Evolutionary conservation across 331 rosid species (phyloP), one percentile per base, ranked within the genome.

Genomic region (Prunus yedoensis): DNA sequence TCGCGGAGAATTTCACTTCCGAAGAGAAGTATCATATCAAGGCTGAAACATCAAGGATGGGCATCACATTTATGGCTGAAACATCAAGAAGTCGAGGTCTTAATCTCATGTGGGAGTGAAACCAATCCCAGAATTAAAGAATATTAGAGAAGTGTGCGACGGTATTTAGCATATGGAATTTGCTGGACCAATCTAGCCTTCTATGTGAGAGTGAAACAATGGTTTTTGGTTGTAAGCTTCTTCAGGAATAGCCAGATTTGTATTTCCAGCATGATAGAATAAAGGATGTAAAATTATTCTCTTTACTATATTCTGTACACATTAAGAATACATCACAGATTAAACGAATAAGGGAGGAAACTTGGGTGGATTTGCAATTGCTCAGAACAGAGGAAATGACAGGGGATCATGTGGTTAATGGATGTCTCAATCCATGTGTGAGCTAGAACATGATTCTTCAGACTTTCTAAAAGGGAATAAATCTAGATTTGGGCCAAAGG

Each of bases 391-490:
- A 25, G 27, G 47, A 50, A 41, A 67, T 56, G 16, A 47, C 17
- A 13, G 52, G 52, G 52, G 13, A 17, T 47, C 52, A 13, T 21
- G 17, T 43, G 73, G 12, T 3, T 59, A 18, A 18, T 60, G 68
- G 58, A 73, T 56, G 9, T 51, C 65, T 27, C 54, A 25, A 43
- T 60, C 52, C 50, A 21, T 23, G 66, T 61, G 28, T 54, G 52
- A 23, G 70, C 46, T n/a, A 65, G 78, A 64, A 76, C 75, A 60
- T 27, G 71, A 76, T 81, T 76, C 81, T 76, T 71, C 59, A 60
- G 61, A 52, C 25, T 45, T 18, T 41, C 10, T 54, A 7, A 10
- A 18, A 20, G 38, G 77, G 30, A 30, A 77, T 68, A 10, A 49
- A 30, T 77, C 45, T 58, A 27, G 32, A 45, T 66, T 57, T 50